Conservation (phyloP, 2,329 filamentous ascomycete genomes). For the Raffaelea ambrosiae region DNA sequence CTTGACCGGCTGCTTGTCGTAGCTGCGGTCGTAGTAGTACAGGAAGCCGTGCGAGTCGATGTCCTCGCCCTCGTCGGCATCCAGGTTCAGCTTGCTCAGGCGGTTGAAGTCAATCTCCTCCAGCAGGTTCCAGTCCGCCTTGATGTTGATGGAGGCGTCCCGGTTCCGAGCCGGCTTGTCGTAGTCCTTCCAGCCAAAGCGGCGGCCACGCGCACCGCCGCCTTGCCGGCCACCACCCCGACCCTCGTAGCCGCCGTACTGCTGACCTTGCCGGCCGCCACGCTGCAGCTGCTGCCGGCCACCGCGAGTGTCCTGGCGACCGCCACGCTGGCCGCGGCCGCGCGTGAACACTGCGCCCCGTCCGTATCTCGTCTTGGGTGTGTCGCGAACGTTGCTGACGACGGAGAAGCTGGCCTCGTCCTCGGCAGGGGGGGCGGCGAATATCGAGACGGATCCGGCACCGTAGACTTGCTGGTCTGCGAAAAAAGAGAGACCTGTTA, state of each 20-base stretch:
- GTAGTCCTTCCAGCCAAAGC: conserved; percentile 98
- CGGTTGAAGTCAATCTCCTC: conserved; percentile 99
- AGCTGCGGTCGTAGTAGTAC: conserved; percentile 94
- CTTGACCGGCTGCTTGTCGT: conserved; percentile 90
- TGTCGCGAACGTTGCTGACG: conserved; percentile 88
- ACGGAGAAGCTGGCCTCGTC: conserved; percentile 98
- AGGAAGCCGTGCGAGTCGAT: conserved; percentile 94
- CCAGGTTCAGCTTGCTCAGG: conserved; percentile 89
- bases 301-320: conserved; percentile 52
- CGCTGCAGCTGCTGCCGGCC: conserved; percentile 59
- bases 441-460: conserved; percentile 74
- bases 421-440: conserved; percentile 85
- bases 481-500: not conserved
- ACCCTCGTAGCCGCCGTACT: conserved; percentile 59
- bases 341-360: conserved; percentile 87
- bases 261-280: conserved; percentile 57
- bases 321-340: conserved; percentile 66
- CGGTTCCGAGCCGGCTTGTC: conserved; percentile 96
- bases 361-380: conserved; percentile 77
- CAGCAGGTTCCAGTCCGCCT: conserved; percentile 87
- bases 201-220: conserved; percentile 66
- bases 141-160: conserved; percentile 92
- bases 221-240: conserved; percentile 54
- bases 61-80: conserved; percentile 90
- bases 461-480: conserved; percentile 95